phyloP scores from a whole-genome alignment of 2,329 filamentous ascomycete species.

The Drechslerella coelobrocha region DNA sequence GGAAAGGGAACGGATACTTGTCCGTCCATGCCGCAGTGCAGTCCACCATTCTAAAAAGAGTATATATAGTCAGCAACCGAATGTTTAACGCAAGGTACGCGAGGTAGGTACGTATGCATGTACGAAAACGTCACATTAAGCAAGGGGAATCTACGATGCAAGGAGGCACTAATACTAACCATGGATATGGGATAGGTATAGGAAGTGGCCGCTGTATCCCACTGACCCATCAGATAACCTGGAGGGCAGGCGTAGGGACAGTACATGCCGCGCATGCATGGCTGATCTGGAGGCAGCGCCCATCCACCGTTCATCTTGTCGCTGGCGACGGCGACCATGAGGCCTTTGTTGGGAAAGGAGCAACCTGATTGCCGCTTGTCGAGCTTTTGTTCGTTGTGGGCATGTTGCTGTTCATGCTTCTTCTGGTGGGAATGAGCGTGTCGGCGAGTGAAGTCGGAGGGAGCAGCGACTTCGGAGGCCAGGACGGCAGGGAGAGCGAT shows the following conservation, averaged over 20 bases:
- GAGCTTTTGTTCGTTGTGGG: constrained; percentile 54
- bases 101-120: not conserved
- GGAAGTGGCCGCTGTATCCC: constrained; percentile 71
- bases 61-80: constrained; percentile 47
- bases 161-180: constrained; percentile 62
- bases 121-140: not conserved
- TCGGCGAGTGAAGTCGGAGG: constrained; percentile 25
- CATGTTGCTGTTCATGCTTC: constrained; percentile 51
- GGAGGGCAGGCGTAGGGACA: constrained; percentile 79
- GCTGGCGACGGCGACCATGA: constrained; percentile 73
- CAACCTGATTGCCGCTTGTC: constrained; percentile 67
- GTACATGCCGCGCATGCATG: constrained; percentile 71
- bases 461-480: constrained; percentile 33
- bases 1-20: constrained; percentile 73
- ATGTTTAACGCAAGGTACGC: not conserved
- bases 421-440: constrained; percentile 38
- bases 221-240: constrained; percentile 78
- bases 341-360: constrained; percentile 70
- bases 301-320: constrained; percentile 72
- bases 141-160: not conserved
- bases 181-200: constrained; percentile 75
- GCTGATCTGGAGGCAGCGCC: constrained; percentile 78
- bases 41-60: constrained; percentile 69
- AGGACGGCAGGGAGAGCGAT: constrained; percentile 35
- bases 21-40: constrained; percentile 73